Base-by-base conservation (phyloP, 768 basidiomycete genomes). In the Hortiboletus flavorubellus region DNA sequence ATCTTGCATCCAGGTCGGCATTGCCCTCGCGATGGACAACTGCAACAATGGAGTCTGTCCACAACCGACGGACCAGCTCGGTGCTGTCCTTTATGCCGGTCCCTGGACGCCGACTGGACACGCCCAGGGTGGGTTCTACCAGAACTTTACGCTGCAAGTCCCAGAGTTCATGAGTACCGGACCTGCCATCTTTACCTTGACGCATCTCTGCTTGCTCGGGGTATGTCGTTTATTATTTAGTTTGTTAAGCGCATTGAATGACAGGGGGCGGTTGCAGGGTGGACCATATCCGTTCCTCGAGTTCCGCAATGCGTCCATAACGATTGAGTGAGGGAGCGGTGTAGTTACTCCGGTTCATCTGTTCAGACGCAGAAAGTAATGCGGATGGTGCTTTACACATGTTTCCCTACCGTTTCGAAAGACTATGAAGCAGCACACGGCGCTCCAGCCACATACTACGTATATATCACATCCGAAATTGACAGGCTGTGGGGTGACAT, bases 141-240 rank as follows among this genome's bases (percentile, higher is more conserved):
- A 72, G 55, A 62, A 72, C 53, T 70, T 72, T 26, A 56, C 62
- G 14, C 14, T 71, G 15, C 59, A 58, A n/a, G 21, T 70, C 4
- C 9, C 60, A 0, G 0, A 12, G 4, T 59, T 47, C n/a, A 16
- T 55, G 39, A 1, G 41, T 2, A 0, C 47, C 12, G 69, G 69
- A 49, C 64, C 53, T 29, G 68, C 69, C 33, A 56, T 70, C 38
- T 68, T 71, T 45, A 68, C 68, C 8, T 51, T 70, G 55, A 68
- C 65, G 0, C 69, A 70, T 31, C 52, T 68, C 11, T 66, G 70
- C 54, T 54, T 71, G 54, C 50, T 71, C 31, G 69, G 69, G 55
- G 67, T 69, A 47, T 14, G 64, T 58, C 18, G 5, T 38, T 21
- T 38, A 26, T 5, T 7, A 3, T 29, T 38, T 2, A 11, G 15